Percentiles rank a stretch among this genome's conserved stretches.
Conservation (phyloP, 2,329 filamentous ascomycete species). For the Diatrype stigma region DNA sequence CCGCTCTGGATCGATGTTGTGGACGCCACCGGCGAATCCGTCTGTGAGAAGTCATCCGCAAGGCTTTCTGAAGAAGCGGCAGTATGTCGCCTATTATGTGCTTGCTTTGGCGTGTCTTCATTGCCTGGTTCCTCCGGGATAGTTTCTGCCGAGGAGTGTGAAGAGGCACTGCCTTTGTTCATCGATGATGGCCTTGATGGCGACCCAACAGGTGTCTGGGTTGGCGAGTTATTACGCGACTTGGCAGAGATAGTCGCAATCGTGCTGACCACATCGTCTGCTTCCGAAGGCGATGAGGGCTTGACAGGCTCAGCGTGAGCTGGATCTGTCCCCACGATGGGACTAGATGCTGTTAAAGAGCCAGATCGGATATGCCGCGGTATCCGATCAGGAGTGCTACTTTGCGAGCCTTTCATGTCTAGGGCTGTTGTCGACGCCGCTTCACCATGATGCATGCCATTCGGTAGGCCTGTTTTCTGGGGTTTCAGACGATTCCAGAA, state of each 20-base stretch:
- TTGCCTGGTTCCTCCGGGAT: constrained; percentile 11
- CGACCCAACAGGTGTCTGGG: constrained; percentile 20
- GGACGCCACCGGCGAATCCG: constrained; percentile 19
- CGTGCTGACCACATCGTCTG: constrained; percentile 55
- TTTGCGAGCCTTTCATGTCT: constrained; percentile 40
- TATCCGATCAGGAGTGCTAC: constrained; percentile 33
- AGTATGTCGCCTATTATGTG: constrained; percentile 22
- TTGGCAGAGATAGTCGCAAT: constrained; percentile 48
- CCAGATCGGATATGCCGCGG: constrained; percentile 56
- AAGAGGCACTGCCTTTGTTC: constrained; percentile 8
- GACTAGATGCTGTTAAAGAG: constrained; percentile 61
- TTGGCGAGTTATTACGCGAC: constrained; percentile 41
- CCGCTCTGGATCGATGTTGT: constrained; percentile 24
- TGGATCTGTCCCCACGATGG: constrained; percentile 63
- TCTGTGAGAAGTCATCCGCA: constrained; percentile 11
- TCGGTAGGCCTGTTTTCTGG: constrained; percentile 30
- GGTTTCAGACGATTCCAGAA: constrained; percentile 44
- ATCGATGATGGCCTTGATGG: constrained; percentile 20
- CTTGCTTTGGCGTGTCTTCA: constrained; percentile 19
- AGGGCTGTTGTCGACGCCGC: constrained; percentile 45
- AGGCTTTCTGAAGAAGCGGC: constrained; percentile 25
- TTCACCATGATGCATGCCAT: constrained; percentile 21
- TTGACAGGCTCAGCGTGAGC: constrained; percentile 62
- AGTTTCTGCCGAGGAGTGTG: constrained; percentile 21
- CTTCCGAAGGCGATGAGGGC: constrained; percentile 51